Conservation (phyloP, 345 rosid species). For the Trapa incisa region DNA sequence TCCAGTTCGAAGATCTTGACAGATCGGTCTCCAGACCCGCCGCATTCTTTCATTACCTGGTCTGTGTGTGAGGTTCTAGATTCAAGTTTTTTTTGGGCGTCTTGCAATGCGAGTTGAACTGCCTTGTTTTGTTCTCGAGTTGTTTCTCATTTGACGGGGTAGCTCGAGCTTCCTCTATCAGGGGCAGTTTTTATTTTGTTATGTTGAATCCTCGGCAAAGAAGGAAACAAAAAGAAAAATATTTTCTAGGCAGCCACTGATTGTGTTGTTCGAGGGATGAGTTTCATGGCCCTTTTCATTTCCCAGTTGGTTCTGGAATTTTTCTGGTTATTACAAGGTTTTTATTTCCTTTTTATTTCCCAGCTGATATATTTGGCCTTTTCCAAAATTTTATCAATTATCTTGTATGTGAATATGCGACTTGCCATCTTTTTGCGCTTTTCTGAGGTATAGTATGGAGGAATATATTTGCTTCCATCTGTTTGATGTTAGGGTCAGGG, state of each 20-base stretch:
- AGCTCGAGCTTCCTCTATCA: background rate
- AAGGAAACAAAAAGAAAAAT: background rate
- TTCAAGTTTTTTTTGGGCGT: conserved; percentile 4
- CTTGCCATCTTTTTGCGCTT: background rate
- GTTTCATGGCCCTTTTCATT: background rate
- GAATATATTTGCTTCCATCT: background rate
- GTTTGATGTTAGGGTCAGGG: background rate
- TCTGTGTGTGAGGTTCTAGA: conserved; percentile 3
- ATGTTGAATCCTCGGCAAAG: too few species aligned
- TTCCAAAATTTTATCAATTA: background rate
- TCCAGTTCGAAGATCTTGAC: conserved; percentile 23
- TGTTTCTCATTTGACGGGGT: background rate
- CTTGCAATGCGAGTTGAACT: conserved; percentile 12
- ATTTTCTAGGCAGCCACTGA: background rate
- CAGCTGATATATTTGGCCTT: background rate
- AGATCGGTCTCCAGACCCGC: conserved; percentile 33
- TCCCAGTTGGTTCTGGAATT: background rate
- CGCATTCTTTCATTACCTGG: conserved; percentile 15
- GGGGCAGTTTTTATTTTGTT: background rate
- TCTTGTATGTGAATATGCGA: background rate
- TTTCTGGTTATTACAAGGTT: background rate
- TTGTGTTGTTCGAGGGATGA: background rate
- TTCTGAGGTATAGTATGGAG: background rate
- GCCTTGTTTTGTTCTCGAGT: conserved; percentile 5
- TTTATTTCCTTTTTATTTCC: background rate